Evolutionary conservation across 139 green algal genomes (phyloP).

Genomic region (Pseudopediastrum boryanum): DNA sequence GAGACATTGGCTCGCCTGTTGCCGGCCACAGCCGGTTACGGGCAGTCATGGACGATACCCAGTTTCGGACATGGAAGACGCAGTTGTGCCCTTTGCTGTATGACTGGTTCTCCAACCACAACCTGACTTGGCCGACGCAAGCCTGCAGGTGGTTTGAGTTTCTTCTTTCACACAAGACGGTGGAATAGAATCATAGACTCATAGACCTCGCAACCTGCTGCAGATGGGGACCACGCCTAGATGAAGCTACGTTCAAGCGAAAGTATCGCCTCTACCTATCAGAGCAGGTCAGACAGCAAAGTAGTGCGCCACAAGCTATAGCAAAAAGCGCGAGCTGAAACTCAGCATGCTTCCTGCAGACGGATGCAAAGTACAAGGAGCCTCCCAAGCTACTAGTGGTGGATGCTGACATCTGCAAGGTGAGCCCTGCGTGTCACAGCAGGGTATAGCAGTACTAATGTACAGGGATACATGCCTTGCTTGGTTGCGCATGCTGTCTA

Average conservation of each 20-base stretch:
- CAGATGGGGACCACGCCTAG: slow-evolving; percentile 81
- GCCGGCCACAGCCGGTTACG: too few species aligned
- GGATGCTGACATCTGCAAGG: slow-evolving; percentile 67
- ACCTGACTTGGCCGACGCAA: slow-evolving; percentile 86
- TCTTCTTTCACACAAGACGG: background rate
- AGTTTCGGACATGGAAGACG: slow-evolving; percentile 42
- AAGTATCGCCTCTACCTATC: slow-evolving; percentile 86
- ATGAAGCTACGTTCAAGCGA: slow-evolving; percentile 61
- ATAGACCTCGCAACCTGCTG: background rate
- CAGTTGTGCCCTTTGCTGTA: slow-evolving; percentile 75
- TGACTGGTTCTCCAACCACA: slow-evolving; percentile 86
- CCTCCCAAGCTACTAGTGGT: slow-evolving; percentile 78
- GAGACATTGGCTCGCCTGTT: too few species aligned
- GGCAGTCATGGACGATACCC: slow-evolving; percentile 25
- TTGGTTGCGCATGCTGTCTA: background rate
- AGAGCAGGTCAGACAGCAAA: slow-evolving; percentile 64
- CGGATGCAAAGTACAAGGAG: slow-evolving; percentile 62
- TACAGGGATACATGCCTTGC: slow-evolving; percentile 1
- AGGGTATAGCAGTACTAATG: background rate
- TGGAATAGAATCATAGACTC: background rate
- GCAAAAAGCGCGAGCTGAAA: background rate
- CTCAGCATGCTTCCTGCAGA: slow-evolving; percentile 50
- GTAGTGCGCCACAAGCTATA: background rate
- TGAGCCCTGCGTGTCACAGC: slow-evolving; percentile 23
- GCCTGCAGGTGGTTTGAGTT: slow-evolving; percentile 67